Evolutionary conservation across 805 yeast genomes (phyloP), one percentile per base, ranked within the genome.

Genomic region (Clavispora vitiphila): DNA sequence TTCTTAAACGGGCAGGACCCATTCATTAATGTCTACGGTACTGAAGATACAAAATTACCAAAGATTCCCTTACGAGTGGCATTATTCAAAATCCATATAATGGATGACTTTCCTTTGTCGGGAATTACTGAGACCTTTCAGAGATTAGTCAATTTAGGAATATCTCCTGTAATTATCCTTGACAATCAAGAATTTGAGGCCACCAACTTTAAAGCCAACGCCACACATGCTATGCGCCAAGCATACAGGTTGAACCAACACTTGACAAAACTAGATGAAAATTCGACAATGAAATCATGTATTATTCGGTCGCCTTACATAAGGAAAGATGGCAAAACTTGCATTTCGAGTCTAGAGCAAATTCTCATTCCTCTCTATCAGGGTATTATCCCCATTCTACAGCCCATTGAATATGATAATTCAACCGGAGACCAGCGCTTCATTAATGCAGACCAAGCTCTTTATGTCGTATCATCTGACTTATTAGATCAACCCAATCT

Each of bases 81-180:
- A 4, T 52, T 83, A 11, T 65, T 83, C 51, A 75, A 77, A 51
- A 64, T 83, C 32, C 64, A 76, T 20, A 57, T 73, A 31, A 56
- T 60, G 5, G 49, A 59, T 3, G 59, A 77, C 19, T 39, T 62
- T 7, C 43, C 43, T 2, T 55, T 58, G 2, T 56, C 59, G 4
- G 79, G 80, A 0, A 73, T 84, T 12, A 77, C 80, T 3, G 69
- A 71, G 29, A 81, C 87, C 0, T 60, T 84, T 38, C 64, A 70
- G 23, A 65, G 83, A 40, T 64, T 83, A 55, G 64, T 71, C 11
- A 70, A 73, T 39, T 61, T 85, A 12, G 97, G 97, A 0, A 77
- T 85, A 1, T 77, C 83, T 11, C 95, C 96, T 0, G 64, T 89
- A 0, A 70, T 87, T 26, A 64, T 87, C 2, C 52, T 85, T 22